phyloP scores from a whole-genome alignment of 164 flowering plant genomes.

The Magnolia changhungtana region DNA sequence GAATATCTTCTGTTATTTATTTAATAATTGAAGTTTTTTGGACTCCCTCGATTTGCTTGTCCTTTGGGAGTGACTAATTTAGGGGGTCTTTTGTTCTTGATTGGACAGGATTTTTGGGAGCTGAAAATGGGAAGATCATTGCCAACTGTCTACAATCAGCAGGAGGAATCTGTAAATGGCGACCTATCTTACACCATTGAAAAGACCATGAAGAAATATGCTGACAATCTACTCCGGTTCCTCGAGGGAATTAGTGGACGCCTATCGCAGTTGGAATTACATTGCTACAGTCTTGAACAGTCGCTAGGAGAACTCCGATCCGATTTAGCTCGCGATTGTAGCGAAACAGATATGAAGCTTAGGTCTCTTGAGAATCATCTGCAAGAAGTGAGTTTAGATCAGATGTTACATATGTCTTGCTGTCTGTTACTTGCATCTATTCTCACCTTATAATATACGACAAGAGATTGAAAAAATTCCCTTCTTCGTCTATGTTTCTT shows the following conservation, averaged over 20 bases:
- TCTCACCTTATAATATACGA: too few species aligned
- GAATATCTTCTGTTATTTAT: too few species aligned
- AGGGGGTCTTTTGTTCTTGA: too few species aligned
- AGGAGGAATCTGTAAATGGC: slow-evolving; percentile 57
- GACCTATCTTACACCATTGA: slow-evolving; percentile 68
- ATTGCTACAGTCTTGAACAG: slow-evolving; percentile 86
- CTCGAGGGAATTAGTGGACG: slow-evolving; percentile 94
- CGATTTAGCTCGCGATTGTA: slow-evolving; percentile 67
- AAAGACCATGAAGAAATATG: slow-evolving; percentile 73
- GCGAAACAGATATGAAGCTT: slow-evolving; percentile 72
- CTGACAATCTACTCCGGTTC: slow-evolving; percentile 79
- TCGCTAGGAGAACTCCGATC: slow-evolving; percentile 86
- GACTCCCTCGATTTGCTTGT: too few species aligned
- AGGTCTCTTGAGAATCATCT: slow-evolving; percentile 86
- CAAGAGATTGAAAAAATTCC: too few species aligned
- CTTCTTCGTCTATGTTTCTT: too few species aligned
- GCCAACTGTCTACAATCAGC: slow-evolving; percentile 48
- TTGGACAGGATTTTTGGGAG: too few species aligned
- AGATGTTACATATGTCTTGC: background rate
- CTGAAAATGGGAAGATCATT: too few species aligned
- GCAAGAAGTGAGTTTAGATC: slow-evolving; percentile 58
- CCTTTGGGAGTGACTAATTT: too few species aligned
- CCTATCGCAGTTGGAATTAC: slow-evolving; percentile 77
- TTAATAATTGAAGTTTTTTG: too few species aligned
- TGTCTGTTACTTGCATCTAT: too few species aligned